Evolutionary conservation across 805 yeast species (phyloP), one percentile per base, ranked within the genome.

Genomic region (Yarrowia alimentaria): DNA sequence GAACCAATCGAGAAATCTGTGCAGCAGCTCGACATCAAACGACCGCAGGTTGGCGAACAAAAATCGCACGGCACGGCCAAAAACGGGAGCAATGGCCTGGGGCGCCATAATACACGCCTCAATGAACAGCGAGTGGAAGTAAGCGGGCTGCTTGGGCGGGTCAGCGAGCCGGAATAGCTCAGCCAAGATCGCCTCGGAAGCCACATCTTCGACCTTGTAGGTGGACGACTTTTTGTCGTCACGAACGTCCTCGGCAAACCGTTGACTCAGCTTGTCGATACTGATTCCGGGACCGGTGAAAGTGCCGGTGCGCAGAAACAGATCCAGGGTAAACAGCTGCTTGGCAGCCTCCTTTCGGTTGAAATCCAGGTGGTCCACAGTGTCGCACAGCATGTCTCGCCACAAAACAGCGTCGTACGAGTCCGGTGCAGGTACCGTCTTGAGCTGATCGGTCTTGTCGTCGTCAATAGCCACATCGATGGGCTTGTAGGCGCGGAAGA

Each of bases 161-260:
- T 67, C 60, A 3, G 96, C 95, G 47, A 91, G 71, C 54, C 79
- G 79, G 69, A 87, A 84, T 58, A 90, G 77, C 68, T 86, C 77
- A 19, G 87, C 78, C 55, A 91, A 71, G 32, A 90, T 79, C 34
- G 85, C 79, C 63, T 93, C 97, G 26, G 90, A 76, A 0, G 91
- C 86, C 31, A 90, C 73, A 63, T 90, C 96, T 66, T 93, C 99
- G 54, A 89, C 77, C 64, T 93, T 93, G 85, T 86, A 88, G 0
- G 96, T 88, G 1, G 94, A 78, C 2, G 24, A 21, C 6, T 10
- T 3, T 7, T 32, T 13, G 8, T 18, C 50, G 16, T 43, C 37
- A n/a, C n/a, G n/a, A n/a, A n/a, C n/a, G 29, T 33, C 29, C 22
- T 22, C 20, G 30, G 35, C 50, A 11, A 14, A 21, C 24, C 55